Base-by-base conservation (phyloP, 78 protist species). In the Emiliania huxleyi region DNA sequence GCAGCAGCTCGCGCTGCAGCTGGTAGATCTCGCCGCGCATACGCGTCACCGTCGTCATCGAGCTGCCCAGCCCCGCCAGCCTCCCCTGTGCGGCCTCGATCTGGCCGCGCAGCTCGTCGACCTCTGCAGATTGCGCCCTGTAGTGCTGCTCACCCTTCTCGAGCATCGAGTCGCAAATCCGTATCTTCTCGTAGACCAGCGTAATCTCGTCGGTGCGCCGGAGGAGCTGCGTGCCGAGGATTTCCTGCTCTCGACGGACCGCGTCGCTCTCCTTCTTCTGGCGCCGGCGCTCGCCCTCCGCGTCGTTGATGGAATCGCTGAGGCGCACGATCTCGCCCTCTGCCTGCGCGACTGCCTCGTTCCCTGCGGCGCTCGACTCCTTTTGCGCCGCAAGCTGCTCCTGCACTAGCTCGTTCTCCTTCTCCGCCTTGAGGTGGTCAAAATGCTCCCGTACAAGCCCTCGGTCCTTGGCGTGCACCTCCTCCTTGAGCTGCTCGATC, bases 181-280 rank as follows among this genome's bases (percentile, higher is more conserved):
- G 92, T 46, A 97, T 93, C 96, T 98, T 97, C 91, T 98, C 98
- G 94, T 97, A 97, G 46, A 97, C 96, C 77, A 97, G 91, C 79
- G 97, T 96, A 3, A 98, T 96, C 95, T 98, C 98, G 93, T 96
- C 98, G 96, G 97, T 97, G 56, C 98, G 96, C 2, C 98, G 96
- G 81, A 97, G 96, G 42, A 98, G 95, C 93, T 52, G 62, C 23
- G 97, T 91, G 69, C 97, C 98, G 26, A 97, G 92, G 55, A 96
- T 95, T 84, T 98, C 98, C 23, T 98, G 91, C 95, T 97, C 98
- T 81, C 79, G 88, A 52, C 95, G 92, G 49, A 97, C 97, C 46
- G 2, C 37, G 25, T 96, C 94, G 88, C 84, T 93, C 69, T 96
- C 95, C 91, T 97, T 96, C 91, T 87, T 77, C 94, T 96, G 98